Evolutionary conservation across 2,329 filamentous ascomycete genomes (phyloP).

Genomic region (Cercospora citrullina): DNA sequence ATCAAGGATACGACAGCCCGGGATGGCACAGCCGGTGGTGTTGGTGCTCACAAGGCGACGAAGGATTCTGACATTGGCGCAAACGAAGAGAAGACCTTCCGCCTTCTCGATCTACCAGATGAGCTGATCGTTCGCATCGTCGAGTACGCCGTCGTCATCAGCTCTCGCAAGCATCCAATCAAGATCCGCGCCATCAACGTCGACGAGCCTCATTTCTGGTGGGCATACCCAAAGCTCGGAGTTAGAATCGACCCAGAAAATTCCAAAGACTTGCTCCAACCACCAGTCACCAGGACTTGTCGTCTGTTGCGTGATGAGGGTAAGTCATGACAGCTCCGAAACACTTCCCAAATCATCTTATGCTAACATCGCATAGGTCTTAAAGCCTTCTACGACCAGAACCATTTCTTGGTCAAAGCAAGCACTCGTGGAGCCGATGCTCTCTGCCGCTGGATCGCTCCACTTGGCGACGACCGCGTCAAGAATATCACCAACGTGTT

Average conservation of each 20-base stretch:
- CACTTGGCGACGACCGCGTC: not conserved
- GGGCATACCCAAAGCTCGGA: not conserved
- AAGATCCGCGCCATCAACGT: not conserved
- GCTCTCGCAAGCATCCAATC: conserved; percentile 7
- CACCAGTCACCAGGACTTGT: conserved; percentile 6
- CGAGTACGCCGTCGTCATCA: conserved; percentile 1
- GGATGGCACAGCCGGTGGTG: not conserved
- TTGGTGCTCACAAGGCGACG: not conserved
- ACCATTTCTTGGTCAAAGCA: not conserved
- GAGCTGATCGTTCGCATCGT: conserved; percentile 11
- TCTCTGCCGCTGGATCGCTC: not conserved
- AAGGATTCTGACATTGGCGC: not conserved
- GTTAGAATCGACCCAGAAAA: not conserved
- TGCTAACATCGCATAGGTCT: not conserved
- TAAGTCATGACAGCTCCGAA: not conserved
- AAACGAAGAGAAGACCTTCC: not conserved
- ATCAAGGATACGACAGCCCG: not conserved
- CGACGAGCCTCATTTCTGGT: not conserved
- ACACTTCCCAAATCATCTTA: not conserved
- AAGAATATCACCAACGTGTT: not conserved
- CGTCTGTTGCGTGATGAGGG: conserved; percentile 12
- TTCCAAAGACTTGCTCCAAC: conserved; percentile 1
- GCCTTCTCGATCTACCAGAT: conserved; percentile 4
- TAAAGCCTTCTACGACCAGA: not conserved
- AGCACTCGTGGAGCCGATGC: not conserved